These are phyloP conservation scores for Trichoderma afroharzianum DNA, from an alignment of 2,329 filamentous ascomycete genomes.

Conservation along the genomic window DNA sequence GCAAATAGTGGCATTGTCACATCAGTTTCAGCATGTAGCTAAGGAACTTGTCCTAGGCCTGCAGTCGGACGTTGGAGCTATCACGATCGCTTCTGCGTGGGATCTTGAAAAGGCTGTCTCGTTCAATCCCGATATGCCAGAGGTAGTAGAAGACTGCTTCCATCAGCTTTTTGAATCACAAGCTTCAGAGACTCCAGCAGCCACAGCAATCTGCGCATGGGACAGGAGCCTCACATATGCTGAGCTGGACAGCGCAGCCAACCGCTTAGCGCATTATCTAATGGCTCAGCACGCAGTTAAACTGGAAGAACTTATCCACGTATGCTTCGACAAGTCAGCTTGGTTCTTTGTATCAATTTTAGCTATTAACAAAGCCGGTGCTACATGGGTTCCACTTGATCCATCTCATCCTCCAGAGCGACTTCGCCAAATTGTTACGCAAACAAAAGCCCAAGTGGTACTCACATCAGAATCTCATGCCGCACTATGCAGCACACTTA, in stretches of 20 bases:
- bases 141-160: neutral
- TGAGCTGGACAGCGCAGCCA: constrained; percentile 27
- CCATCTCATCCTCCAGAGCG: constrained; percentile 11
- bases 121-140: neutral
- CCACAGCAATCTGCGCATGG: constrained; percentile 4
- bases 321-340: constrained; percentile 15
- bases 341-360: constrained; percentile 22
- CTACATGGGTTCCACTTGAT: constrained; percentile 20
- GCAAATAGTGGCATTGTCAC: neutral
- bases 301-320: constrained; percentile 2
- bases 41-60: neutral
- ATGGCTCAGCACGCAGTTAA: constrained; percentile 18
- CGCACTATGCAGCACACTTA: neutral
- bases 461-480: neutral
- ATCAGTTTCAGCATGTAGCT: neutral
- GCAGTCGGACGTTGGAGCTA: neutral
- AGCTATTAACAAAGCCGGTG: constrained; percentile 21
- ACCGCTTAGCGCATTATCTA: constrained; percentile 16
- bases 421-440: neutral
- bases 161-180: constrained; percentile 9
- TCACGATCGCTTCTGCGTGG: neutral
- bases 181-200: neutral
- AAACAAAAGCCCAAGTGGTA: neutral
- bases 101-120: neutral
- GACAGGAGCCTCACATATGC: constrained; percentile 36